phyloP scores from a whole-genome alignment of 2,329 filamentous ascomycete genomes.

The Allantophomopsis lycopodina region DNA sequence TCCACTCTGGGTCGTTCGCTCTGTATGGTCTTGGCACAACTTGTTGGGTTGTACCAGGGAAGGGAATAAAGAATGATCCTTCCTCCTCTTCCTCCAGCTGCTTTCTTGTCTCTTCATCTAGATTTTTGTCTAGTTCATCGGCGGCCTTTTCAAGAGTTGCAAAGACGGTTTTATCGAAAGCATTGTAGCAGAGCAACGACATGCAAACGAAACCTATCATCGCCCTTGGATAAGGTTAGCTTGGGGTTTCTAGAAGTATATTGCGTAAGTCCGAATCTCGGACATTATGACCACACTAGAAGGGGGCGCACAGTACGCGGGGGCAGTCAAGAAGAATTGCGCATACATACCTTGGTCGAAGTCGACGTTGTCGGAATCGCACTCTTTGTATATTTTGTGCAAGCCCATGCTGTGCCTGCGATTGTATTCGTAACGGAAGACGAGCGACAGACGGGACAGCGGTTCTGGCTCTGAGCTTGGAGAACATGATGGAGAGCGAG shows the following conservation, averaged over 20 bases:
- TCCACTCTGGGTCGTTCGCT: constrained; percentile 49
- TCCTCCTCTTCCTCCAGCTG: constrained; percentile 22
- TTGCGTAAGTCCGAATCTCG: background rate
- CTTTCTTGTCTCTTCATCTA: constrained; percentile 27
- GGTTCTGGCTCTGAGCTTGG: constrained; percentile 7
- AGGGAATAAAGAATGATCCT: constrained; percentile 41
- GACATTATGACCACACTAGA: background rate
- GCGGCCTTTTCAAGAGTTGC: constrained; percentile 24
- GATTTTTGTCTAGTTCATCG: constrained; percentile 25
- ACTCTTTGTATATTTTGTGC: constrained; percentile 11
- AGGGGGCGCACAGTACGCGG: background rate
- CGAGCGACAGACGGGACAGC: constrained; percentile 11
- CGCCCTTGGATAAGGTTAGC: background rate
- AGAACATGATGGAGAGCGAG: constrained; percentile 10
- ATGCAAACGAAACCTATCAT: no score
- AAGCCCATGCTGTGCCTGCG: constrained; percentile 8
- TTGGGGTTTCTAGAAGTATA: background rate
- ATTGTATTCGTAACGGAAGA: constrained; percentile 11
- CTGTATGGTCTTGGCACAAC: constrained; percentile 35
- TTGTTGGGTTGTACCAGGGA: constrained; percentile 41
- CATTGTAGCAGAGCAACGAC: constrained; percentile 18
- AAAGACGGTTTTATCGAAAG: constrained; percentile 31
- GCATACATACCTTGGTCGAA: constrained; percentile 6
- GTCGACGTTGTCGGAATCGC: constrained; percentile 8
- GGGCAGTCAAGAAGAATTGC: no score